Evolutionary conservation across 331 rosid genomes (phyloP), one percentile per base, ranked within the genome.

Genomic region (Cydonia oblonga): DNA sequence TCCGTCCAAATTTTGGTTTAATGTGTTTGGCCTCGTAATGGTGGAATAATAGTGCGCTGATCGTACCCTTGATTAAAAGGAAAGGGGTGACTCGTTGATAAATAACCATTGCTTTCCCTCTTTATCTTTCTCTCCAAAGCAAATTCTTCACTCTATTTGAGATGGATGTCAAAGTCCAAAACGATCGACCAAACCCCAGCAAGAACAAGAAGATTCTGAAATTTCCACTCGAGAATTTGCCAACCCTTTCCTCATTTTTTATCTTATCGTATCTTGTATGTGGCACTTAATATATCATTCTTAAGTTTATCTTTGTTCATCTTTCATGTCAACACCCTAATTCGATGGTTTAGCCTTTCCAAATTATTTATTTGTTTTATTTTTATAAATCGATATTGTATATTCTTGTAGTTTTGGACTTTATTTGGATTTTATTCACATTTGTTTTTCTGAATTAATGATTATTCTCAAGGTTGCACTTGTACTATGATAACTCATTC

Each of bases 281-380:
- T 64, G 68, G 26, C 68, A 64, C 19, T 64, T 28, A 64, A 64
- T 49, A 49, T 49, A 49, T 16, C 23, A 8, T 67, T 67, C 0
- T 67, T 67, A 25, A 18, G 71, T 26, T 67, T 68, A 68, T 68
- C 72, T 68, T 28, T 23, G 71, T 42, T 56, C 71, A 66, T 66
- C 71, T 68, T 51, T 68, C 28, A 68, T 68, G 20, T 25, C 51
- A 25, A 16, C 44, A n/a, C 18, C 51, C 49, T 4, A 20, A 9
- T 11, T 32, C 68, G 42, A 38, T 38, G 9, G 42, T 38, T n/a
- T 33, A 5, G 26, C 11, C 38, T 33, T 35, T 64, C 2, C 5
- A n/a, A 56, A 9, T 9, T 38, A 38, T 9, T 38, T 38, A 38
- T 38, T 38, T 38, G 42, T 3, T 56, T 56, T 32, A 4, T 64